Percentiles rank a stretch among this genome's conserved stretches.
phyloP scores from a whole-genome alignment of 306 rosid genomes.

The Oemleria cerasiformis region DNA sequence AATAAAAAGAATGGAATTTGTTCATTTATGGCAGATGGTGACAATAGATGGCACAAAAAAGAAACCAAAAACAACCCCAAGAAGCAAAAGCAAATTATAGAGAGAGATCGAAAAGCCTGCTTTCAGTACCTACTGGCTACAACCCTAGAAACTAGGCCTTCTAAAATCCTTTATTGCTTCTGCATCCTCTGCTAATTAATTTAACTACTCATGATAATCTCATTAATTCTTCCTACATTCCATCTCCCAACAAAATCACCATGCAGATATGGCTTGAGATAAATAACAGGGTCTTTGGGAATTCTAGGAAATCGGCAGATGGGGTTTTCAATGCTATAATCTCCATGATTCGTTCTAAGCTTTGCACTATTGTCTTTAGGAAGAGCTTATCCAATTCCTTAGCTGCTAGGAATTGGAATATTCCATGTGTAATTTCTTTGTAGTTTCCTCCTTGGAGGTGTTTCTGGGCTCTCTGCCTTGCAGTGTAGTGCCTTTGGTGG shows the following conservation, averaged over 20 bases:
- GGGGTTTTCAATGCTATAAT: too few species aligned
- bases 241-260: constrained; percentile 21
- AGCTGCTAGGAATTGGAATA: too few species aligned
- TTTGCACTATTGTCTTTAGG: too few species aligned
- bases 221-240: neutral
- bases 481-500: too few species aligned
- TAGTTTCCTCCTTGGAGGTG: too few species aligned
- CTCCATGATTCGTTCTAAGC: too few species aligned
- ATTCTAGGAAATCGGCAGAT: too few species aligned
- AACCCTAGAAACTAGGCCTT: constrained; percentile 12
- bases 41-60: neutral
- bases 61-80: neutral
- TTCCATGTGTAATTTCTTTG: too few species aligned
- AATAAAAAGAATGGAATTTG: neutral
- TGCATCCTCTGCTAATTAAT: constrained; percentile 21
- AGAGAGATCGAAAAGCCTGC: constrained; percentile 24
- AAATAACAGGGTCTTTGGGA: too few species aligned
- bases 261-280: too few species aligned
- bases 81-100: neutral
- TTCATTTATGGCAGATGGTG: constrained; percentile 22
- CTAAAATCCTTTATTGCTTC: constrained; percentile 20
- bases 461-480: too few species aligned
- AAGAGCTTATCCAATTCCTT: too few species aligned
- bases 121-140: neutral
- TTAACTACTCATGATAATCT: neutral